phyloP scores from a whole-genome alignment of 148 eudicot genomes.

The Nyssa sinensis region DNA sequence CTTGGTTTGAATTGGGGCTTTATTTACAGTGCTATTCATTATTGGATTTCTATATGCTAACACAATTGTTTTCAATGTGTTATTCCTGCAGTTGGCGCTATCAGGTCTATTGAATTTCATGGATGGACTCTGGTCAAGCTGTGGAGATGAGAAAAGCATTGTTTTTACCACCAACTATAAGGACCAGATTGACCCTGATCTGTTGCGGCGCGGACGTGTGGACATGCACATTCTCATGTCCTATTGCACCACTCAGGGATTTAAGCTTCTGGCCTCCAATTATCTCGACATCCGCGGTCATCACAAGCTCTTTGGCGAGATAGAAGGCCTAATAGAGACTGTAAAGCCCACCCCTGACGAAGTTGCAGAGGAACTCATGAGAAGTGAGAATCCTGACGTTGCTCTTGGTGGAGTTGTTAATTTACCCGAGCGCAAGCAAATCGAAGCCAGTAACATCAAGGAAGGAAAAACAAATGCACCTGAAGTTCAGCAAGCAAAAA shows the following conservation, averaged over 20 bases:
- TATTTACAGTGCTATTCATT: too few species aligned
- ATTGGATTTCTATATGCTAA: too few species aligned
- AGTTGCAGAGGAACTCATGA: conserved; percentile 54
- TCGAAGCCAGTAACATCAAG: too few species aligned
- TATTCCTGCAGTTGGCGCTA: conserved; percentile 21
- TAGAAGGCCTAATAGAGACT: conserved; percentile 27
- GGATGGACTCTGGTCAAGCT: conserved; percentile 50
- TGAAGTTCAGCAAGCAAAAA: too few species aligned
- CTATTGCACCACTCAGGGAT: conserved; percentile 24
- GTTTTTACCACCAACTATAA: conserved; percentile 52
- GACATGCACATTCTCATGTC: conserved; percentile 58
- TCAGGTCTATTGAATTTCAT: conserved; percentile 44
- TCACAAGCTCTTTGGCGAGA: conserved; percentile 33
- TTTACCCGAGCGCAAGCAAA: too few species aligned
- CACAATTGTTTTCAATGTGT: too few species aligned
- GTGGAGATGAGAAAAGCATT: conserved; percentile 49
- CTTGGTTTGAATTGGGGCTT: too few species aligned
- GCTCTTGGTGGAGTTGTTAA: conserved; percentile 36
- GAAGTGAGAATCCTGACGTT: conserved; percentile 32
- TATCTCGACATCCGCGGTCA: conserved; percentile 41
- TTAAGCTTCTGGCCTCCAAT: conserved; percentile 37
- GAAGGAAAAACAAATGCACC: too few species aligned
- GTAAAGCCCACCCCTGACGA: conserved; percentile 49
- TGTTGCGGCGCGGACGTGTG: conserved; percentile 50
- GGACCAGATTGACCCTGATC: conserved; percentile 44